phyloP scores from a whole-genome alignment of 129 eudicot species.

The Flaveria ramosissima region DNA sequence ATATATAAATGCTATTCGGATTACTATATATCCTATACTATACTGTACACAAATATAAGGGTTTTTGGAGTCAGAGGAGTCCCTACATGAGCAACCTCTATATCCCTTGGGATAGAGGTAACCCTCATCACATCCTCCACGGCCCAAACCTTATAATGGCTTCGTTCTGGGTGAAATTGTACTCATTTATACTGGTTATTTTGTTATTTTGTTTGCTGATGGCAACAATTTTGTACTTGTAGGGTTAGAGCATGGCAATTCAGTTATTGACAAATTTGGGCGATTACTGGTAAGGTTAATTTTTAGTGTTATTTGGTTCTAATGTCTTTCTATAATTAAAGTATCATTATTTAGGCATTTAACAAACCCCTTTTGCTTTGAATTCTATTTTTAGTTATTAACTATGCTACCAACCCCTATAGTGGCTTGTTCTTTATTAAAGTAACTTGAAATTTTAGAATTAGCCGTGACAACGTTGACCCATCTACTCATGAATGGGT shows the following conservation, averaged over 20 bases:
- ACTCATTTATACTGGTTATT: not conserved
- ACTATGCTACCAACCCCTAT: not conserved
- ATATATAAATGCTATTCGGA: no score
- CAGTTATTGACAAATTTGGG: constrained; percentile 60
- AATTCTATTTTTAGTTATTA: not conserved
- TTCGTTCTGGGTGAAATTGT: no score
- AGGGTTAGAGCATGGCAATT: constrained; percentile 51
- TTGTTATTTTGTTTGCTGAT: constrained; percentile 24
- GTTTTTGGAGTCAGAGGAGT: no score
- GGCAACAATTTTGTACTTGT: constrained; percentile 31
- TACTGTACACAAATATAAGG: no score
- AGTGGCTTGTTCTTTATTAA: not conserved
- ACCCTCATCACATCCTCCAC: no score
- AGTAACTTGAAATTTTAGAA: not conserved
- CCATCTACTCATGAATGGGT: not conserved
- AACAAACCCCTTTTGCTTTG: not conserved
- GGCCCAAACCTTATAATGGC: no score
- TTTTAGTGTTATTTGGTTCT: constrained; percentile 19
- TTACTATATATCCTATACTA: no score
- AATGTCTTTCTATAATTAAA: not conserved
- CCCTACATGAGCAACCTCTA: no score
- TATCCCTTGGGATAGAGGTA: no score
- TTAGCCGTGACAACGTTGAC: not conserved
- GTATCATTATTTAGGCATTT: constrained; percentile 10
- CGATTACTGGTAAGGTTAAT: constrained; percentile 70